phyloP scores from a whole-genome alignment of 768 basidiomycete species.

The Asterophora lycoperdoides region DNA sequence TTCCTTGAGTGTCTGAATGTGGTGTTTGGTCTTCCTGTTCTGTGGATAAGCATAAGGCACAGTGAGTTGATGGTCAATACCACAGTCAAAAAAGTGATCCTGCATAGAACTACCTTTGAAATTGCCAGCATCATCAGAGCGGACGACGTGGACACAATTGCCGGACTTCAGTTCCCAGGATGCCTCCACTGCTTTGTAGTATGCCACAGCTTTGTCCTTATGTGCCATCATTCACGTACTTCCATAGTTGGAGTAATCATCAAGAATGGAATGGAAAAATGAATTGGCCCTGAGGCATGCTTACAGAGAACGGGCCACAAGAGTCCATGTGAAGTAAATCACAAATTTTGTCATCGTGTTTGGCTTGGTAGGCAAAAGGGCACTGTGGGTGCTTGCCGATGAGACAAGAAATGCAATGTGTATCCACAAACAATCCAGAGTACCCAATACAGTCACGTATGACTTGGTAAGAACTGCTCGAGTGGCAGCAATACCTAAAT shows the following conservation, averaged over 20 bases:
- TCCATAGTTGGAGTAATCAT: conserved; percentile 19
- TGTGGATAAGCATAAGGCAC: conserved; percentile 29
- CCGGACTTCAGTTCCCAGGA: too few species aligned
- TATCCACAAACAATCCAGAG: background rate
- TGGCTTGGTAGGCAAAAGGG: conserved; percentile 8
- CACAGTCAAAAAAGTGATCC: background rate
- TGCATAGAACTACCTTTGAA: background rate
- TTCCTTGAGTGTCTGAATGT: conserved; percentile 25
- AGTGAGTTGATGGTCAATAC: conserved; percentile 11
- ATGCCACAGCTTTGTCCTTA: conserved; percentile 6
- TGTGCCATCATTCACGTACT: background rate
- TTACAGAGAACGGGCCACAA: conserved; percentile 18
- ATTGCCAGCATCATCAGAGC: background rate
- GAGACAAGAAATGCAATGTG: conserved; percentile 20
- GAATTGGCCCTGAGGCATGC: conserved; percentile 8
- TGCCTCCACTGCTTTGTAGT: background rate
- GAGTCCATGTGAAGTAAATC: conserved; percentile 20
- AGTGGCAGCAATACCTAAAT: conserved; percentile 18
- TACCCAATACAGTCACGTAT: conserved; percentile 15
- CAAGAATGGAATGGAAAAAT: conserved; percentile 10
- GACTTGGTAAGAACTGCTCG: conserved; percentile 13
- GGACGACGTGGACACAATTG: background rate
- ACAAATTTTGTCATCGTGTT: conserved; percentile 8
- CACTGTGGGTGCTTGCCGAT: conserved; percentile 21
- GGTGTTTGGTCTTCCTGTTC: conserved; percentile 28